phyloP scores from a whole-genome alignment of 2,329 filamentous ascomycete genomes.

The Orbilia quercus region DNA sequence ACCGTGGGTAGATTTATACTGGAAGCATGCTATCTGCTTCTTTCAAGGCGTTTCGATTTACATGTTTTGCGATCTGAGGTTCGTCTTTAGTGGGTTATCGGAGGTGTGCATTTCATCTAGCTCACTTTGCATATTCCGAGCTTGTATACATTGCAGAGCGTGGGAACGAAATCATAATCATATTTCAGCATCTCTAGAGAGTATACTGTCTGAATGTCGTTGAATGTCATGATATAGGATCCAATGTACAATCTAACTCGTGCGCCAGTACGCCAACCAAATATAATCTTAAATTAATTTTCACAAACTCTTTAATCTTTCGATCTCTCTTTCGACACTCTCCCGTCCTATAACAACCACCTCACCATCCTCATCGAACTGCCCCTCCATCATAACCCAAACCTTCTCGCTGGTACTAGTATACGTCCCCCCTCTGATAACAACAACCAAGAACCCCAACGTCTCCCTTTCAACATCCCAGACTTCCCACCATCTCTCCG shows the following conservation, averaged over 20 bases:
- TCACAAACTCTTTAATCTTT: conserved; percentile 21
- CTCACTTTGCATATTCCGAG: neutral
- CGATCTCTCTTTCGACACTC: conserved; percentile 29
- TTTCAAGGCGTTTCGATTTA: neutral
- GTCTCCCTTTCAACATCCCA: conserved; percentile 97
- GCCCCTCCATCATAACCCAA: conserved; percentile 39
- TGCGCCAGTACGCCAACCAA: neutral
- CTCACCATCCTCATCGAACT: conserved; percentile 29
- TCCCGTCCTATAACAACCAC: conserved; percentile 37
- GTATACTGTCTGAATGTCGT: too few species aligned
- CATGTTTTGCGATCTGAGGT: neutral
- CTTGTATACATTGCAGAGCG: neutral
- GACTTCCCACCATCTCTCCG: conserved; percentile 96
- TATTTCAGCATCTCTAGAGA: neutral
- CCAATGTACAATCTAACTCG: neutral
- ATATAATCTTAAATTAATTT: neutral
- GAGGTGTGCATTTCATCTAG: neutral
- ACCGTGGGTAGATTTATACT: neutral
- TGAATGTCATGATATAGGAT: neutral
- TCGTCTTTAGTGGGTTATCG: neutral
- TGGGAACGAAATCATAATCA: neutral
- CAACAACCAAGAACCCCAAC: conserved; percentile 87
- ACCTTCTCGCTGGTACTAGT: conserved; percentile 9
- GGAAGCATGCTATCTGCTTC: neutral
- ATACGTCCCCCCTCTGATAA: conserved; percentile 46